These are phyloP conservation scores for Neofusicoccum umdonicola DNA, from an alignment of 2,329 filamentous ascomycete genomes.

Conservation along the genomic window DNA sequence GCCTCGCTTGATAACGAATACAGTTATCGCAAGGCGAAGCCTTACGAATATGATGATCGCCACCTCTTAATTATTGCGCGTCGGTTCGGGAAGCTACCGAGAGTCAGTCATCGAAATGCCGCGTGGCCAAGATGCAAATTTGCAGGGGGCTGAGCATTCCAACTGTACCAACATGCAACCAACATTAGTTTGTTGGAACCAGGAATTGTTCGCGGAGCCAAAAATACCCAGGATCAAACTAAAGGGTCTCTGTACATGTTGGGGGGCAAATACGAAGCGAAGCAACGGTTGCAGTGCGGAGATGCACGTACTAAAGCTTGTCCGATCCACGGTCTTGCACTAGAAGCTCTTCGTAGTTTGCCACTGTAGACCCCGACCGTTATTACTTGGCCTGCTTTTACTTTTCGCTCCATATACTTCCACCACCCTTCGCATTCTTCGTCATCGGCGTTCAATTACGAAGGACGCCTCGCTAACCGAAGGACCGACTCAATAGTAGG, in stretches of 20 bases:
- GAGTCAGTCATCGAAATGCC: neutral
- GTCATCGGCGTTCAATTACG: too few relatives aligned
- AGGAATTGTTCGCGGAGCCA: too few relatives aligned
- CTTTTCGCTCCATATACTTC: too few relatives aligned
- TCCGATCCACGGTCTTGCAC: neutral
- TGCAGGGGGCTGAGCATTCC: neutral
- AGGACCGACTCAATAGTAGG: too few relatives aligned
- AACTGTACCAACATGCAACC: neutral
- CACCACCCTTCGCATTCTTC: too few relatives aligned
- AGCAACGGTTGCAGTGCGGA: neutral
- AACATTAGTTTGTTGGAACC: too few relatives aligned
- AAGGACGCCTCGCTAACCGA: too few relatives aligned
- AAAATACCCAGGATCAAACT: too few relatives aligned
- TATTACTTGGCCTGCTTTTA: too few relatives aligned
- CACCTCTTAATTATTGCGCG: neutral
- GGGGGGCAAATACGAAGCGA: neutral
- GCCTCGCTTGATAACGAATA: slow-evolving; percentile 3
- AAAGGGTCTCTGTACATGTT: neutral
- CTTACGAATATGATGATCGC: slow-evolving; percentile 1
- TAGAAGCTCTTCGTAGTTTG: too few relatives aligned
- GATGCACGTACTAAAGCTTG: neutral
- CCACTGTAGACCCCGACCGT: too few relatives aligned
- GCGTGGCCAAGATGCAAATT: slow-evolving; percentile 1
- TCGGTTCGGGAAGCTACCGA: neutral
- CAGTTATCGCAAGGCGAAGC: slow-evolving; percentile 1